Evolutionary conservation across 148 eudicot genomes (phyloP), one percentile per base, ranked within the genome.

Genomic region (Persicaria maculosa): DNA sequence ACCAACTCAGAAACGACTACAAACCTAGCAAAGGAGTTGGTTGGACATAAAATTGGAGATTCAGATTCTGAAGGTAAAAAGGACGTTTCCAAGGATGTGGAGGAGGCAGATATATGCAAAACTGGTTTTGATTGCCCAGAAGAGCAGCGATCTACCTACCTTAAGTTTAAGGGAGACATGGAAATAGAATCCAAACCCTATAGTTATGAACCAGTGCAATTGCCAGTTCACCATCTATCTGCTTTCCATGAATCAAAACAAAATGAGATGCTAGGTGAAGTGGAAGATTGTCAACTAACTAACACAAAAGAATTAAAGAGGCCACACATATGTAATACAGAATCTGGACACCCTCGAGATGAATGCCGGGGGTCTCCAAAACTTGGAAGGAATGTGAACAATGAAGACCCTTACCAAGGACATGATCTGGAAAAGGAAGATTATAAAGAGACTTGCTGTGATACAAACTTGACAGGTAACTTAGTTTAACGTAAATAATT

Each of bases 1-100:
- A 68, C 47, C 17, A 50, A n/a, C 44, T 52, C 73, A 50, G 78
- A 76, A 14, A 79, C 78, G 15, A 75, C 45, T 14, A 47, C 16
- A 44, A 55, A 76, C 68, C 70, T 40, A 65, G 36, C 20, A 53
- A 44, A 31, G n/a, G 54, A 48, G 16, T 65, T 65, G 47, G 17
- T 14, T 43, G 70, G 70, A 6, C 46, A 65, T 65, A 65, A 19
- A 43, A 65, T 17, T 40, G 67, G 40, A 59, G 67, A 36, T 59
- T 40, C 70, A 36, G 70, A 65, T 43, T 5, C 47, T 12, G 46
- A 40, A 65, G 70, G 70, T 40, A n/a, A 65, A 65, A 40, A 0
- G 40, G 70, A 65, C 36, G 70, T 36, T 36, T 65, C 8, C 43
- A 65, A 65, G 17, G 70, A 40, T 36, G 43, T 12, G 2, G 46